Evolutionary conservation across 225 moss, liverwort and hornwort species (phyloP).

Genomic region (Lunularia cruciata): DNA sequence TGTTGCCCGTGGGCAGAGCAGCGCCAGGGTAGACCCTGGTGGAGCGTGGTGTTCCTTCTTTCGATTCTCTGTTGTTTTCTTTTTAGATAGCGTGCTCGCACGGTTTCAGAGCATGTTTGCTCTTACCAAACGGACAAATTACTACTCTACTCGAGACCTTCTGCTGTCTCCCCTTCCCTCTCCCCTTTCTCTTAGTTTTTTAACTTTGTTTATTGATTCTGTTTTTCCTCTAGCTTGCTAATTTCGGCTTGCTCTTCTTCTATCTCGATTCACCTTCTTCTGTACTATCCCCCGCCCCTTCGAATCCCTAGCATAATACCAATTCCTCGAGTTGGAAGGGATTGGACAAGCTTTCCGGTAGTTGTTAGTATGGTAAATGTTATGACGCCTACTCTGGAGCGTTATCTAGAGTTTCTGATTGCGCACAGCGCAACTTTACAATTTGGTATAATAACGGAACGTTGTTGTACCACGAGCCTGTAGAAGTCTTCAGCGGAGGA

Average conservation of each 20-base stretch:
- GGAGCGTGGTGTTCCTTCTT: no score
- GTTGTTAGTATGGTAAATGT: background rate
- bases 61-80: background rate
- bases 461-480: background rate
- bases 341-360: no score
- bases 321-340: no score
- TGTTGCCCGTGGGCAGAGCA: no score
- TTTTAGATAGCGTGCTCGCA: background rate
- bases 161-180: background rate
- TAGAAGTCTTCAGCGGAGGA: constrained; percentile 1
- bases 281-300: no score
- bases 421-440: background rate
- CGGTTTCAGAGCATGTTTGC: background rate
- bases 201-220: background rate
- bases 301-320: no score
- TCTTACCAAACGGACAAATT: background rate
- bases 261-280: background rate
- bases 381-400: background rate
- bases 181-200: background rate
- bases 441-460: background rate
- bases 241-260: background rate
- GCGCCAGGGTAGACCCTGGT: no score
- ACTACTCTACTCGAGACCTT: background rate
- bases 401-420: background rate
- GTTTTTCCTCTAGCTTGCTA: no score